Base-by-base conservation (phyloP, 495 filamentous ascomycete genomes). In the Platismatia glauca region DNA sequence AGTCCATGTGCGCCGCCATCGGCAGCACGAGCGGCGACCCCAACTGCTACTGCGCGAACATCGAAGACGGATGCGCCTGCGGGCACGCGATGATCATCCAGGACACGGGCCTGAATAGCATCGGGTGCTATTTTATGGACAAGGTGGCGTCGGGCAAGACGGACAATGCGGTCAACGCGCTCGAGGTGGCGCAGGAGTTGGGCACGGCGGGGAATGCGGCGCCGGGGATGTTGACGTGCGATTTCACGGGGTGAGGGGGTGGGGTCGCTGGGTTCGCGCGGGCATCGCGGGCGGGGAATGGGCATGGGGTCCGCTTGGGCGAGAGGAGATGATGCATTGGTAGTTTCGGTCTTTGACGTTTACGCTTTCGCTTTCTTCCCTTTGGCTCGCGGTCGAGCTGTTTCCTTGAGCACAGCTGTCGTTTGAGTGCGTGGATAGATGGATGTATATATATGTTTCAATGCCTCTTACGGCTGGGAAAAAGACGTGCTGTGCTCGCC, bases 181-280 rank as follows among this genome's bases (percentile, higher is more conserved):
- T 33, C 9, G 27, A 53, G 5, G 3, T 11, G 29, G 50, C 50
- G 29, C 29, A 53, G 50, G 50, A 53, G 16, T 20, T 53, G 50
- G 50, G 50, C 4, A 20, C 50, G 13, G 1, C 3, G 50, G 50
- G 16, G 0, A 53, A 53, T 34, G 12, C 15, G 13, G 50, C 50
- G 27, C 27, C 27, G 27, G 50, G 50, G 15, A 53, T 53, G 50
- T 53, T 53, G 50, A 53, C 50, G 33, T 53, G 50, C 22, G 50
- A 53, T 53, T 53, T 58, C 56, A 50, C 58, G 0, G 3, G 0
- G 22, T 46, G n/a, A 48, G 20, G 15, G 34, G 27, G 4, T 22
- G 6, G 1, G 1, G 12, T 52, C 27, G 15, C 46, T 3, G 7
- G 1, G n/a, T n/a, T n/a, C n/a, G n/a, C n/a, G n/a, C n/a, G n/a